These are phyloP conservation scores for Malassezia cuniculi DNA, from an alignment of 1,284 basidiomycete species.

Conservation along the genomic window DNA sequence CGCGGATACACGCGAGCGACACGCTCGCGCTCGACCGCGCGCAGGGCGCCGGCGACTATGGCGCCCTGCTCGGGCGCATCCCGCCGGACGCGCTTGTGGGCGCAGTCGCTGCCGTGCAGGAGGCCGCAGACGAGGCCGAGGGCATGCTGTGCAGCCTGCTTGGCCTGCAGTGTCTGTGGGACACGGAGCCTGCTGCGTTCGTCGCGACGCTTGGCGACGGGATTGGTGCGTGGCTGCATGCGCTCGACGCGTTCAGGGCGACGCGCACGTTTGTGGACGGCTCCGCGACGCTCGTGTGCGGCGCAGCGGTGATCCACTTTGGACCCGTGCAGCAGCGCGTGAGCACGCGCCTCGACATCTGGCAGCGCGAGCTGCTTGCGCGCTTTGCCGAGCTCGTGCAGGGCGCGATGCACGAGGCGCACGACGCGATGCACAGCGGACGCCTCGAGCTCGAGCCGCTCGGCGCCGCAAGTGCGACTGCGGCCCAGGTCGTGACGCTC, in stretches of 20 bases:
- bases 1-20: constrained; percentile 65
- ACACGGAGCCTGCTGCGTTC: constrained; percentile 88
- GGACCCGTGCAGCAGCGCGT: constrained; percentile 94
- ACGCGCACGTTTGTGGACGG: constrained; percentile 90
- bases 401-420: constrained; percentile 88
- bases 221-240: constrained; percentile 77
- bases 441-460: constrained; percentile 85
- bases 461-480: constrained; percentile 56
- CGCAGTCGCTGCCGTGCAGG: constrained; percentile 75
- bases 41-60: constrained; percentile 49
- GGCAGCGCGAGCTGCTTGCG: constrained; percentile 87
- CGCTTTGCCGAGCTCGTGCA: constrained; percentile 84
- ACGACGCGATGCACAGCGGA: constrained; percentile 78
- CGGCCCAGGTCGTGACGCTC: constrained; percentile 92
- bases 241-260: constrained; percentile 89
- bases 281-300: constrained; percentile 75
- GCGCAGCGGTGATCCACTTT: constrained; percentile 77
- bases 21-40: background rate
- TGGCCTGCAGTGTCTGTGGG: constrained; percentile 97
- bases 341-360: constrained; percentile 94
- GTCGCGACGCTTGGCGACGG: constrained; percentile 88
- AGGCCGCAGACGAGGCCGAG: constrained; percentile 70
- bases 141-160: constrained; percentile 93
- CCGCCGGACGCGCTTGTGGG: constrained; percentile 59
- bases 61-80: constrained; percentile 65